phyloP scores from a whole-genome alignment of 805 yeast species.

The Wickerhamomyces kurtzmanii region DNA sequence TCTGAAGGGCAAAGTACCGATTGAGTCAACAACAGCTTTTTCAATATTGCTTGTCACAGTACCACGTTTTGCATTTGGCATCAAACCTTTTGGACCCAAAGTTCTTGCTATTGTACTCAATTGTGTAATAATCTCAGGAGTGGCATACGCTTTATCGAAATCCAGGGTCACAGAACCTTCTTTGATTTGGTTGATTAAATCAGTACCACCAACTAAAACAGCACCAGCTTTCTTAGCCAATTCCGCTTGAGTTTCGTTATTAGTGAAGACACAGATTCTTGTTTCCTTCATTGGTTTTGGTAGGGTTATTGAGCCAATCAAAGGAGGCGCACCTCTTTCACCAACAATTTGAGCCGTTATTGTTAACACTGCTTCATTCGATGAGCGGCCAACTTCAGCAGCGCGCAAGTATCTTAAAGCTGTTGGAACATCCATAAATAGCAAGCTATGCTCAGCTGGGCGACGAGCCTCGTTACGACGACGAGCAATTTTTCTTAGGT shows the following conservation, averaged over 20 bases:
- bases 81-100: conserved; percentile 81
- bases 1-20: conserved; percentile 71
- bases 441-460: conserved; percentile 40
- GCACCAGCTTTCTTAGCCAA: conserved; percentile 53
- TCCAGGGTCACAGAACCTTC: conserved; percentile 37
- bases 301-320: conserved; percentile 61
- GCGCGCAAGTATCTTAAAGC: conserved; percentile 82
- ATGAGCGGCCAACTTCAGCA: conserved; percentile 80
- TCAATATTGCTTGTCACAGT: conserved; percentile 68
- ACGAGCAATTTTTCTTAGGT: conserved; percentile 24
- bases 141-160: conserved; percentile 74
- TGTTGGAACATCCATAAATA: conserved; percentile 58
- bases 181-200: conserved; percentile 53
- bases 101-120: conserved; percentile 64
- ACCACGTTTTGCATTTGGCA: conserved; percentile 83
- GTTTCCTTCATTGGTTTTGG: conserved; percentile 66
- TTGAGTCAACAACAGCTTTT: conserved; percentile 38
- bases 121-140: conserved; percentile 66
- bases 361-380: conserved; percentile 49
- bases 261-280: conserved; percentile 60
- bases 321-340: conserved; percentile 69
- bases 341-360: conserved; percentile 55
- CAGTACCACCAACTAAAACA: conserved; percentile 59
- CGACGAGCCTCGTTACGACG: conserved; percentile 27
- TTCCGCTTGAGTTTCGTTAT: conserved; percentile 38